Conservation (phyloP, 305 asterid genomes). For the Fraxinus sp. region DNA sequence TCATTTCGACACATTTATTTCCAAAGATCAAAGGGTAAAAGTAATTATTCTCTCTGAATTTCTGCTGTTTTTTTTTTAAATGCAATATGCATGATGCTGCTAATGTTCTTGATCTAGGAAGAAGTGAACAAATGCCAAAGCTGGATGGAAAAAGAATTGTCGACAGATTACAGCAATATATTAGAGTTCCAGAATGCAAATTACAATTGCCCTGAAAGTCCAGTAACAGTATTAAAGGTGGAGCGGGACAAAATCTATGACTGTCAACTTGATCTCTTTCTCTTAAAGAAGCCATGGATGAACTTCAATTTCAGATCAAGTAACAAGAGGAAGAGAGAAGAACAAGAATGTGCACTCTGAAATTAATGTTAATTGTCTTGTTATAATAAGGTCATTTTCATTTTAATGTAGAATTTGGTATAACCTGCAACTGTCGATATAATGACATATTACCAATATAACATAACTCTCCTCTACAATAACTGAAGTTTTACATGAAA, state of each 20-base stretch:
- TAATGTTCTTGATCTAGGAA: slow-evolving; percentile 38
- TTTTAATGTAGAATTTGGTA: neutral
- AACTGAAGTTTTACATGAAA: neutral
- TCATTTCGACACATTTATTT: slow-evolving; percentile 35
- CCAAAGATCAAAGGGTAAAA: slow-evolving; percentile 50
- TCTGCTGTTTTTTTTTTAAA: neutral
- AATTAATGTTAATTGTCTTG: slow-evolving; percentile 8
- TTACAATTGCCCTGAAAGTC: slow-evolving; percentile 48
- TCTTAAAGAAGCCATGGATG: neutral
- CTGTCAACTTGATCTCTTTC: slow-evolving; percentile 6
- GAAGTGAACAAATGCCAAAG: slow-evolving; percentile 45
- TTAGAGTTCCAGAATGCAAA: slow-evolving; percentile 8
- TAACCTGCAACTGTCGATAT: neutral
- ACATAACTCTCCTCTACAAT: neutral
- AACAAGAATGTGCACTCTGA: slow-evolving; percentile 16
- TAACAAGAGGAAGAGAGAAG: slow-evolving; percentile 48
- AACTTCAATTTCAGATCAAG: slow-evolving; percentile 11
- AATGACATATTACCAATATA: neutral
- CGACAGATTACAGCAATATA: neutral
- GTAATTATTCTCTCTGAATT: neutral
- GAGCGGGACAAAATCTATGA: slow-evolving; percentile 19
- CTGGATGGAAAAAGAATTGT: slow-evolving; percentile 29
- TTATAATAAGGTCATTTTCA: neutral
- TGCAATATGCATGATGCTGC: neutral
- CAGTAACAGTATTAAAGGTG: slow-evolving; percentile 49